Conservation (phyloP, 2,329 filamentous ascomycete species). For the Emydomyces testavorans region DNA sequence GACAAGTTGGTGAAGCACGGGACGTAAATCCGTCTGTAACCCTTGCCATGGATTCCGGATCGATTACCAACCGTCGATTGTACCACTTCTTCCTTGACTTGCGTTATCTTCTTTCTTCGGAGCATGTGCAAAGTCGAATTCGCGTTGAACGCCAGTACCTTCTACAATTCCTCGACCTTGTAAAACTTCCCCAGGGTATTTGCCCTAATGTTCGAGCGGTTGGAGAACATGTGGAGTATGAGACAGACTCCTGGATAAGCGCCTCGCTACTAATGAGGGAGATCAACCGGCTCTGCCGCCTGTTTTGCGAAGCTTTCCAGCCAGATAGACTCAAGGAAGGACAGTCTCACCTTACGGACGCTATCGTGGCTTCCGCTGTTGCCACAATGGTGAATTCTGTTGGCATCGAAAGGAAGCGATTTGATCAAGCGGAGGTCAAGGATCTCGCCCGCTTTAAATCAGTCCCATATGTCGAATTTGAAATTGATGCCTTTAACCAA, state of each 20-base stretch:
- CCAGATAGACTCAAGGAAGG: conserved; percentile 54
- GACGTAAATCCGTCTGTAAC: conserved; percentile 78
- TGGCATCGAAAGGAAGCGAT: conserved; percentile 75
- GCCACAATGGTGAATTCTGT: conserved; percentile 80
- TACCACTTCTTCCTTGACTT: conserved; percentile 97
- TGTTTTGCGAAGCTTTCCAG: conserved; percentile 77
- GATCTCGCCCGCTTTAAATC: conserved; percentile 73
- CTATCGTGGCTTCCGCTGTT: conserved; percentile 56
- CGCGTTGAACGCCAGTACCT: conserved; percentile 77
- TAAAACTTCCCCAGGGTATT: conserved; percentile 93
- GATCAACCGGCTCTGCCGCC: conserved; percentile 82
- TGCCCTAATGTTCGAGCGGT: conserved; percentile 87
- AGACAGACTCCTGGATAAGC: conserved; percentile 96
- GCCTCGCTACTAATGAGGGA: conserved; percentile 88
- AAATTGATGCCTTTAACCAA: conserved; percentile 37
- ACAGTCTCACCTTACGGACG: conserved; percentile 55
- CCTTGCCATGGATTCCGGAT: conserved; percentile 84
- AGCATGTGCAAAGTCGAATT: conserved; percentile 75
- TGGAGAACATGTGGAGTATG: conserved; percentile 94
- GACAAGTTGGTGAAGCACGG: conserved; percentile 88
- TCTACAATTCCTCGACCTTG: conserved; percentile 86
- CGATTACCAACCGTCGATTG: conserved; percentile 86
- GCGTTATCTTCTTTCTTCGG: conserved; percentile 77
- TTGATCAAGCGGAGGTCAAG: conserved; percentile 78
- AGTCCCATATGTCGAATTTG: conserved; percentile 69